Base-by-base conservation (phyloP, 192 early-diverging fungal species). In the Entophlyctis luteolus region DNA sequence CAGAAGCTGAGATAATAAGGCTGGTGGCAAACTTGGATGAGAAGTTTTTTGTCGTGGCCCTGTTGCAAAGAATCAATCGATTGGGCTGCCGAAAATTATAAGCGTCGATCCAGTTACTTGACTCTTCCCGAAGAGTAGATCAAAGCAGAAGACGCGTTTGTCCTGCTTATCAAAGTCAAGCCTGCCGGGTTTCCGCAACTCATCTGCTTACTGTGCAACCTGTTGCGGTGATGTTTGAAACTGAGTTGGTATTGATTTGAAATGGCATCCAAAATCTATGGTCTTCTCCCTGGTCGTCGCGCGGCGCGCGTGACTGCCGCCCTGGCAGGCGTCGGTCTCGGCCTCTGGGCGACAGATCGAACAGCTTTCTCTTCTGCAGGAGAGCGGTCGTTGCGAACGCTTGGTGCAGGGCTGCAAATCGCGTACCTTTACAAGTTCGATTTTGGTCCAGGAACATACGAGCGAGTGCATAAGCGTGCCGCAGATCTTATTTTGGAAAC, bases 401-500 rank as follows among this genome's bases (percentile, higher is more conserved):
- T 52, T 8, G 12, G 10, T 12, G 23, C 22, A 6, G 49, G 49
- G 10, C 6, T 52, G 14, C 49, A 23, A 52, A 6, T 52, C 14
- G 49, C 49, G 6, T 52, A 23, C 14, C 10, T 52, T 6, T 52
- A 52, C 49, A 52, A 52, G 49, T 20, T 52, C 6, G 14, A 52
- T 8, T 52, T 12, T 12, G 49, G 25, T 16, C 62, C 45, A 20
- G 84, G 75, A 67, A 80, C 80, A 42, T 79, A 94, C 42, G 85
- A 86, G 47, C 75, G 73, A 8, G 75, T 98, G 25, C 92, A 95
- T 69, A 70, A 82, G 67, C 74, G 89, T 52, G 85, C 86, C 1
- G 91, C 92, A 4, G 73, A 84, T 31, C 70, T 86, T 33, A 85
- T 97, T 48, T 77, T 94, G 48, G 68, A 84, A 38, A 84, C 89